A percentile compares a stretch with the other conserved stretches of the same genome.
These are phyloP conservation scores for Teunomyces lycoperdinae DNA, from an alignment of 805 yeast genomes.

Conservation along the genomic window DNA sequence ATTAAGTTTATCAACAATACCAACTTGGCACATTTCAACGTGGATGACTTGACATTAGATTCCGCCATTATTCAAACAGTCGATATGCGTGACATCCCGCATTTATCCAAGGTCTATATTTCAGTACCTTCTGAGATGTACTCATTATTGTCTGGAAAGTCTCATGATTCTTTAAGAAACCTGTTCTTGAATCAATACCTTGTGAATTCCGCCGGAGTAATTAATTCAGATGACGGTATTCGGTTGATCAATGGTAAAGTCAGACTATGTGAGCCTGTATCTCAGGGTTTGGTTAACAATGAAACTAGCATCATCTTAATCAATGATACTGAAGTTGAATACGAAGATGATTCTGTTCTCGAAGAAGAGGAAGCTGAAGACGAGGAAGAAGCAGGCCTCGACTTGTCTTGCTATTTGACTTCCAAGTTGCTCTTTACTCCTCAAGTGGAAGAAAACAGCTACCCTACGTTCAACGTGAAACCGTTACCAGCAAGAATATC, in stretches of 20 bases:
- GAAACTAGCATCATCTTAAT: conserved; percentile 56
- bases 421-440: conserved; percentile 22
- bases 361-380: conserved; percentile 8
- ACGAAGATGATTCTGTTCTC: conserved; percentile 7
- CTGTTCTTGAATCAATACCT: conserved; percentile 28
- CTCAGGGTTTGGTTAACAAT: conserved; percentile 55
- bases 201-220: conserved; percentile 20
- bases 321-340: conserved; percentile 20
- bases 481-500: conserved; percentile 30
- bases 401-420: conserved; percentile 33
- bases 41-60: conserved; percentile 32
- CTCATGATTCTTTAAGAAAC: conserved; percentile 31
- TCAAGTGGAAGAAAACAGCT: background rate
- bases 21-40: conserved; percentile 31
- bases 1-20: conserved; percentile 41
- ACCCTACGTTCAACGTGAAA: conserved; percentile 17
- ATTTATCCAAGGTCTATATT: conserved; percentile 43
- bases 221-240: conserved; percentile 42
- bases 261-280: conserved; percentile 66
- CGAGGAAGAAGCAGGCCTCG: conserved; percentile 15
- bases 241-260: conserved; percentile 49
- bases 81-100: conserved; percentile 28
- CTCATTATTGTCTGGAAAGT: conserved; percentile 28
- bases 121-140: conserved; percentile 46
- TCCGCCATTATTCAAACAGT: conserved; percentile 37